These are phyloP conservation scores for Leishmania arabica DNA, from an alignment of 208 protist species.

Conservation along the genomic window DNA sequence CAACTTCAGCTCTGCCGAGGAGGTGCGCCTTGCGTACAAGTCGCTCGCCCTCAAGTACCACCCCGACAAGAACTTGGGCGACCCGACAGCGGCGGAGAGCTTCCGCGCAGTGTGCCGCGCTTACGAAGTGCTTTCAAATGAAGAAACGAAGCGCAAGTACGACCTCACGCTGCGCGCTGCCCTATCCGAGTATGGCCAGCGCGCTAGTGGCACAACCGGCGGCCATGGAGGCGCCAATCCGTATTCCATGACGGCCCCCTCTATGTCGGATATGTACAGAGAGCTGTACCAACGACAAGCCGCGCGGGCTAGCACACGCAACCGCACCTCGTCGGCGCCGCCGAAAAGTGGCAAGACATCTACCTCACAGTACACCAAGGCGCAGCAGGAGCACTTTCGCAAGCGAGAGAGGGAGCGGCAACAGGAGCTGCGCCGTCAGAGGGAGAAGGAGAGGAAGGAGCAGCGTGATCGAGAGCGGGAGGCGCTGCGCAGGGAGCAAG, in stretches of 20 bases:
- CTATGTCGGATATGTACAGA: slow-evolving; percentile 41
- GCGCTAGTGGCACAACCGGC: slow-evolving; percentile 1
- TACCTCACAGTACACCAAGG: slow-evolving; percentile 59
- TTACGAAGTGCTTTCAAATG: slow-evolving; percentile 97
- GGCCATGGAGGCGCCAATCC: slow-evolving; percentile 27
- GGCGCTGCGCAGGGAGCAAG: slow-evolving; percentile 53
- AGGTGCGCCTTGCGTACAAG: slow-evolving; percentile 94
- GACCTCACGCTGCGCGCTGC: slow-evolving; percentile 90
- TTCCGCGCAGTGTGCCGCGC: slow-evolving; percentile 92
- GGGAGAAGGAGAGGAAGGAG: slow-evolving; percentile 43
- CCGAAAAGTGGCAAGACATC: slow-evolving; percentile 4
- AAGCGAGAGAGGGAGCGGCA: slow-evolving; percentile 67
- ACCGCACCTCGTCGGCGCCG: slow-evolving; percentile 11
- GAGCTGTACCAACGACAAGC: slow-evolving; percentile 37
- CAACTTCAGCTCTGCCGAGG: slow-evolving; percentile 79
- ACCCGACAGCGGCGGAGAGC: slow-evolving; percentile 78
- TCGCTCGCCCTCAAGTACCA: slow-evolving; percentile 95
- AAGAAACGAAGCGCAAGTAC: slow-evolving; percentile 94
- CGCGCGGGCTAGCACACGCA: slow-evolving; percentile 9
- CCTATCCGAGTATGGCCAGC: not conserved
- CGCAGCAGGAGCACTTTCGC: slow-evolving; percentile 67
- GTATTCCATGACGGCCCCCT: slow-evolving; percentile 19
- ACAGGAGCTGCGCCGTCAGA: slow-evolving; percentile 46
- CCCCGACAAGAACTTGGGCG: slow-evolving; percentile 94
- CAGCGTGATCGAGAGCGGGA: slow-evolving; percentile 58